These are phyloP conservation scores for Colletotrichum plurivorum DNA, from an alignment of 2,329 filamentous ascomycete species.

Conservation along the genomic window DNA sequence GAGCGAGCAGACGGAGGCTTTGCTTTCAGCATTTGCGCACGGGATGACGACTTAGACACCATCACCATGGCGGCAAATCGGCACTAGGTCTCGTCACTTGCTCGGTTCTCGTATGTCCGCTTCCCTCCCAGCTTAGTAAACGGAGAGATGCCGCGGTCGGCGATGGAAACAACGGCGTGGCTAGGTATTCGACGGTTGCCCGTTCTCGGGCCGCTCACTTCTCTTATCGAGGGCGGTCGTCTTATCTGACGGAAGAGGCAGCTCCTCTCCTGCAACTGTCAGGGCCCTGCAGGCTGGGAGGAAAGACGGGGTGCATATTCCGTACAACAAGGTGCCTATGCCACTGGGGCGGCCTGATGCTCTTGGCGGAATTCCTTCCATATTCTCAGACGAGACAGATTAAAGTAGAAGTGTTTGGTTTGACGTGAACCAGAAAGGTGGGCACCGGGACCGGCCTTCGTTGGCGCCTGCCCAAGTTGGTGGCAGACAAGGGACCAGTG, in stretches of 20 bases:
- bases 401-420: slow-evolving; percentile 21
- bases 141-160: slow-evolving; percentile 11
- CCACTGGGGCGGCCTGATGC: neutral
- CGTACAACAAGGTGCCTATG: neutral
- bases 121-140: neutral
- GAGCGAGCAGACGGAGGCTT: no score
- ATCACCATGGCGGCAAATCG: slow-evolving; percentile 10
- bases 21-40: no score
- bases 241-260: slow-evolving; percentile 36
- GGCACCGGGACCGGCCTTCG: neutral
- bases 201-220: slow-evolving; percentile 8
- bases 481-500: neutral
- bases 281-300: neutral
- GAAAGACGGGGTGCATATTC: slow-evolving; percentile 6
- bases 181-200: slow-evolving; percentile 3
- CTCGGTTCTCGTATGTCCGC: slow-evolving; percentile 28
- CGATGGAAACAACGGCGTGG: neutral
- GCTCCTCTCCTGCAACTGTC: slow-evolving; percentile 8
- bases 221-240: slow-evolving; percentile 20
- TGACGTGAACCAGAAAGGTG: slow-evolving; percentile 5
- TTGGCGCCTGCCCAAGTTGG: no score
- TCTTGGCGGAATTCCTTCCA: slow-evolving; percentile 19
- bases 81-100: slow-evolving; percentile 9
- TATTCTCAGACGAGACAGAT: neutral
- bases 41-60: no score